Evolutionary conservation across 78 protist species (phyloP).

Genomic region (Acrasis kona): DNA sequence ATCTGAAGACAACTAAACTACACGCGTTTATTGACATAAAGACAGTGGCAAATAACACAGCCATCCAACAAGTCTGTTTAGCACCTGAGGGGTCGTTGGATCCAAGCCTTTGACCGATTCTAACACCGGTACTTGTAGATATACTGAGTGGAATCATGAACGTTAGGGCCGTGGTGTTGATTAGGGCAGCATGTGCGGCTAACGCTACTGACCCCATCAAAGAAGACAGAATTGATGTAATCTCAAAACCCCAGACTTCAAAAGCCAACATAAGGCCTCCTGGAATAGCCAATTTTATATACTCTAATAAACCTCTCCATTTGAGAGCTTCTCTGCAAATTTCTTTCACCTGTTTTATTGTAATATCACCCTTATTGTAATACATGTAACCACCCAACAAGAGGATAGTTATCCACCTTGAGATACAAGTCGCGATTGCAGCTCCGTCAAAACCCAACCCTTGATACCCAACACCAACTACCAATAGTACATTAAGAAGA

Average conservation of each 20-base stretch:
- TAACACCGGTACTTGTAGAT: background rate
- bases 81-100: background rate
- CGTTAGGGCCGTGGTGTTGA: background rate
- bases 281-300: background rate
- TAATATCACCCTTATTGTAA: no score
- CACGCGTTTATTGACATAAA: background rate
- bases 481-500: no score
- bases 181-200: background rate
- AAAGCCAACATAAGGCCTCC: background rate
- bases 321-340: background rate
- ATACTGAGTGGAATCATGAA: background rate
- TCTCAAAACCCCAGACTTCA: background rate
- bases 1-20: background rate
- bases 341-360: no score
- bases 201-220: background rate
- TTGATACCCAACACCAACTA: no score
- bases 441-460: no score
- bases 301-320: background rate
- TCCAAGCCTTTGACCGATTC: background rate
- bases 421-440: no score
- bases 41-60: background rate
- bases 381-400: no score
- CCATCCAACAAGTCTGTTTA: background rate
- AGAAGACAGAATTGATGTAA: background rate
- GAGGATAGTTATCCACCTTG: no score